A percentile compares a stretch with the other conserved stretches of the same genome.
Evolutionary conservation across 306 rosid species (phyloP).

Genomic region (Acacia confusa): DNA sequence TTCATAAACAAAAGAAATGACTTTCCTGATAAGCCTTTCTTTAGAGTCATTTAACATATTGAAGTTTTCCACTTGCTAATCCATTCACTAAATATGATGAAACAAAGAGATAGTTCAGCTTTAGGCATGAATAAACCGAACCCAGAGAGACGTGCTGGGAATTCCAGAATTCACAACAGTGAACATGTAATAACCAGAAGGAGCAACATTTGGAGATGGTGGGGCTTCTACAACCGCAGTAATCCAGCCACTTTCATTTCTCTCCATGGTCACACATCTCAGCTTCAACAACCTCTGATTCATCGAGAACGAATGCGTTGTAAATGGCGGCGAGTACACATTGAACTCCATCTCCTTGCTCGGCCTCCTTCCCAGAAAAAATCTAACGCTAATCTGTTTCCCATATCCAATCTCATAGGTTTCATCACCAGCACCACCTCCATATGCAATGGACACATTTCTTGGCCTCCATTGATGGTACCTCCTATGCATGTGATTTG

Average conservation of each 20-base stretch:
- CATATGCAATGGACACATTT: slow-evolving; percentile 48
- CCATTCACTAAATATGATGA: background rate
- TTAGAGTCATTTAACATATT: background rate
- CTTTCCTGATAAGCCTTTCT: background rate
- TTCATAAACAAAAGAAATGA: background rate
- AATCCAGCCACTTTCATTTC: slow-evolving; percentile 37
- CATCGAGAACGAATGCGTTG: slow-evolving; percentile 75
- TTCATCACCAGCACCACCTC: background rate
- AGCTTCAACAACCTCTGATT: slow-evolving; percentile 76
- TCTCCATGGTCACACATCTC: slow-evolving; percentile 40
- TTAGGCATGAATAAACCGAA: slow-evolving; percentile 42
- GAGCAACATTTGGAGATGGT: slow-evolving; percentile 64
- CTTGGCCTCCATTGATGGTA: slow-evolving; percentile 49
- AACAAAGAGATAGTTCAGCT: background rate
- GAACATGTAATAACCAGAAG: slow-evolving; percentile 69
- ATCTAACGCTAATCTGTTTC: slow-evolving; percentile 49
- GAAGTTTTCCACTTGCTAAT: background rate
- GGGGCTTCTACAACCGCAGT: slow-evolving; percentile 61
- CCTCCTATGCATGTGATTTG: slow-evolving; percentile 50
- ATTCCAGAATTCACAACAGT: slow-evolving; percentile 63
- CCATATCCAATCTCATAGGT: slow-evolving; percentile 46
- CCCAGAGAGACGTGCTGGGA: slow-evolving; percentile 72
- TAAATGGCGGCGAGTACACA: slow-evolving; percentile 70
- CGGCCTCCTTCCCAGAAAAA: slow-evolving; percentile 35
- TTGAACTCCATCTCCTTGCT: slow-evolving; percentile 41